Evolutionary conservation across 2,329 filamentous ascomycete genomes (phyloP), one percentile per base, ranked within the genome.

Genomic region (Neoarthrinium moseri): DNA sequence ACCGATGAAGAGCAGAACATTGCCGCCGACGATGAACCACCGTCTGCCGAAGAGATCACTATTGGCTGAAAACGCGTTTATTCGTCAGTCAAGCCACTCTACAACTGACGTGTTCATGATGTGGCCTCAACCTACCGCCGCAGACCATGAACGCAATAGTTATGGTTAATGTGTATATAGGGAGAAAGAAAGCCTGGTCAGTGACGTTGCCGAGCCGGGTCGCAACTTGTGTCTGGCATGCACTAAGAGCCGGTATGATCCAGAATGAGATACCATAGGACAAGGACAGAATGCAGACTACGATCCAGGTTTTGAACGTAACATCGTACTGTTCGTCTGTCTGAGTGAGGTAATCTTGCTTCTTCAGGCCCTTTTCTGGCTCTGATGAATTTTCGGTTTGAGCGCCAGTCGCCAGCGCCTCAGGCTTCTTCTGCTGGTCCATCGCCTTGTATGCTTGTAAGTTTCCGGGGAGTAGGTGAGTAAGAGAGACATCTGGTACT

Each of bases 21-120:
- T 73, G 15, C 71, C 71, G 20, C 62, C 55, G 2, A 72, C 61
- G 33, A 74, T 56, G 51, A 74, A 73, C 68, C 68, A 73, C 24
- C 71, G 62, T 45, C 73, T 66, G 12, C 73, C 72, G 17, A 75
- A 65, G 11, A 75, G 58, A 55, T 77, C 72, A 10, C 69, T 72
- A 55, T 75, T 75, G 5, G 71, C 60, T 51, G 17, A 13, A 32
- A 22, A 24, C 21, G 33, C n/a, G n/a, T n/a, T n/a, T n/a, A 11
- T 3, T 15, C 12, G 21, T 45, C n/a, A 38, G 59, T 27, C 65
- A 65, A 43, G 61, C 54, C 43, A 15, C 21, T 22, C 15, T 12
- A 45, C n/a, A 51, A 27, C 47, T 26, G 18, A n/a, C 35, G 26
- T 27, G 11, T 15, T 12, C 27, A 12, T n/a, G 17, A 15, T 11